phyloP scores from a whole-genome alignment of 305 asterid species.

The Ruellia speciosa region DNA sequence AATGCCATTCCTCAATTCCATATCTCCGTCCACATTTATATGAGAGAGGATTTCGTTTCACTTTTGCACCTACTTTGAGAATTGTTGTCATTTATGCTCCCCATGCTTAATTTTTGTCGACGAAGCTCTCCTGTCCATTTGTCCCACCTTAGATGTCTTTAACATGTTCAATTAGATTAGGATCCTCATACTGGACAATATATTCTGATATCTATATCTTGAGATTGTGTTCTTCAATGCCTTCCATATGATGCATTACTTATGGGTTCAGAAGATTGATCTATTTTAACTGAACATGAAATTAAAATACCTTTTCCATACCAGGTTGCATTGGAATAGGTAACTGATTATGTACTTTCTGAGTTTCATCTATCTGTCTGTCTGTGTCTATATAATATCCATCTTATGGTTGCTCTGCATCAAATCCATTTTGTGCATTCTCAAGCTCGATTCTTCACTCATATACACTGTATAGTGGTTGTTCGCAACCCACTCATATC shows the following conservation, averaged over 20 bases:
- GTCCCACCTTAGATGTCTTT: not conserved
- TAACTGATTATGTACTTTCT: too few species aligned
- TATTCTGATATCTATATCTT: not conserved
- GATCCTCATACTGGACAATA: slow-evolving; percentile 3
- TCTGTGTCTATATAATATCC: not conserved
- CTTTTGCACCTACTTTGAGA: slow-evolving; percentile 1
- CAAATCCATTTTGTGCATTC: slow-evolving; percentile 6
- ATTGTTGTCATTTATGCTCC: slow-evolving; percentile 1
- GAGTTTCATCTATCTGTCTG: too few species aligned
- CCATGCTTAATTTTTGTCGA: not conserved
- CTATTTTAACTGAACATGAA: not conserved
- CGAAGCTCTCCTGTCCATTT: too few species aligned
- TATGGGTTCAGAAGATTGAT: not conserved
- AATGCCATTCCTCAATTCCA: not conserved
- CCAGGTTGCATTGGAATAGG: not conserved
- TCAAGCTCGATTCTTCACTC: slow-evolving; percentile 8
- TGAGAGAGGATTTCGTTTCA: slow-evolving; percentile 4
- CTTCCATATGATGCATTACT: slow-evolving; percentile 7
- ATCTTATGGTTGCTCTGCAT: slow-evolving; percentile 5
- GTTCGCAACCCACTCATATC: not conserved
- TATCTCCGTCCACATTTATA: not conserved
- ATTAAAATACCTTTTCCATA: not conserved
- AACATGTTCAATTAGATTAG: not conserved
- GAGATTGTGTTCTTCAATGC: not conserved
- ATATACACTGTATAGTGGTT: not conserved